Evolutionary conservation across 2,329 filamentous ascomycete genomes (phyloP), one percentile per base, ranked within the genome.

Genomic region (Capronia americana): DNA sequence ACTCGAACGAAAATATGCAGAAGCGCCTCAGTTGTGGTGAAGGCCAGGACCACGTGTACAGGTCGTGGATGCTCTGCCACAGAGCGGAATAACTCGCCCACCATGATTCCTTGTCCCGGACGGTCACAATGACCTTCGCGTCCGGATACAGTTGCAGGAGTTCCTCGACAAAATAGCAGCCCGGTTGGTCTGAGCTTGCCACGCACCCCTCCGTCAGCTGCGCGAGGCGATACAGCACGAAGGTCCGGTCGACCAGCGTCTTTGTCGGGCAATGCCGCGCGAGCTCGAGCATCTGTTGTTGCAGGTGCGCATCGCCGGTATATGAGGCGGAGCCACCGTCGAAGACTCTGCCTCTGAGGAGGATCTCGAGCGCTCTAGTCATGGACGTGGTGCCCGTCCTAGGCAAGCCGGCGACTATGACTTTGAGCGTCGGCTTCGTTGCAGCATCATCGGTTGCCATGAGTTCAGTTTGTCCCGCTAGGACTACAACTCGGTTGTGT

Each of bases 381-480:
- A 61, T 61, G 30, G 58, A 61, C 5, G 58, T 54, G 11, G 58
- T 61, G 26, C 58, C 58, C 20, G 58, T 61, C 58, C 58, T 34
- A 20, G 58, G 58, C 30, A 61, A 26, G 7, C 58, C 58, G n/a
- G 46, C 58, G 1, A 61, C 58, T 8, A 61, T 61, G 58, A 61
- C 58, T 23, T 26, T 10, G 11, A 61, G 48, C 23, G 23, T 34
- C 46, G 58, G 28, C 20, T 24, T 26, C 3, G 11, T 23, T 5
- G 32, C 48, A 23, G 10, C 34, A 17, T 34, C 26, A 20, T 17
- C 8, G 24, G 26, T 38, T 2, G 57, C 57, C 57, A 59, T 59
- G 30, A n/a, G 1, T 38, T 12, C 24, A 59, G 26, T 44, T 7
- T 5, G 7, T n/a, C 38, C 4, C 20, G 38, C 38, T 44, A 8